phyloP scores from a whole-genome alignment of 2,329 filamentous ascomycete genomes.

The Fusarium vanettenii region DNA sequence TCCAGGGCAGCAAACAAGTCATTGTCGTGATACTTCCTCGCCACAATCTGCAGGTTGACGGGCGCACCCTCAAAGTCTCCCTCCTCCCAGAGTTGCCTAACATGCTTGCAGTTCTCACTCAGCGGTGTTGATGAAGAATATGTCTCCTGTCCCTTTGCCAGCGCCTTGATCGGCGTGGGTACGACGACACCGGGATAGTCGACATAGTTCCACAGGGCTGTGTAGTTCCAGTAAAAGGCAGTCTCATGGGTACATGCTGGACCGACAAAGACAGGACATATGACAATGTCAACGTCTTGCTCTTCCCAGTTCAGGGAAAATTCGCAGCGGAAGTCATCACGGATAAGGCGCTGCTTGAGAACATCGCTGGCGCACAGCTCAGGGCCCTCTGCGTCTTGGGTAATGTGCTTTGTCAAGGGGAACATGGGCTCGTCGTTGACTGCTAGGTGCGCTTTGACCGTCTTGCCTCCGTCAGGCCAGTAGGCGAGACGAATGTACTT shows the following conservation, averaged over 20 bases:
- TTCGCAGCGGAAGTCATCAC: constrained; percentile 44
- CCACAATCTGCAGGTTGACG: constrained; percentile 49
- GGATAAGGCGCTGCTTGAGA: constrained; percentile 37
- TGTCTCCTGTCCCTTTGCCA: neutral
- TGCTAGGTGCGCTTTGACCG: constrained; percentile 19
- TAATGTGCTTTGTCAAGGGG: constrained; percentile 42
- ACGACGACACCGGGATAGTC: constrained; percentile 50
- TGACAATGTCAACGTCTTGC: constrained; percentile 50
- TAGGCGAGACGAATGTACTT: constrained; percentile 28
- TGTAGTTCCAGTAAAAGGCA: constrained; percentile 51
- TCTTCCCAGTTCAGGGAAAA: constrained; percentile 49
- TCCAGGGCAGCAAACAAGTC: constrained; percentile 6
- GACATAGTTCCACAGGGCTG: constrained; percentile 51
- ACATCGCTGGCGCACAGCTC: constrained; percentile 28
- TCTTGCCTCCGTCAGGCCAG: constrained; percentile 41
- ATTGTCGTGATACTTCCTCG: constrained; percentile 48
- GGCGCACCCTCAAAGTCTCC: constrained; percentile 51
- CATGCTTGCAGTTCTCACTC: constrained; percentile 28
- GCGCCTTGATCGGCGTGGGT: constrained; percentile 46
- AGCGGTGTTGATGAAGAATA: neutral
- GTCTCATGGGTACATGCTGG: constrained; percentile 51
- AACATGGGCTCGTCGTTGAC: constrained; percentile 44
- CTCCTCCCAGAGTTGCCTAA: constrained; percentile 47
- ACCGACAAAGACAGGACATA: constrained; percentile 36
- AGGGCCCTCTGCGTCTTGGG: constrained; percentile 26